phyloP scores from a whole-genome alignment of 106 monocot genomes.

The Cymbidium sinense region DNA sequence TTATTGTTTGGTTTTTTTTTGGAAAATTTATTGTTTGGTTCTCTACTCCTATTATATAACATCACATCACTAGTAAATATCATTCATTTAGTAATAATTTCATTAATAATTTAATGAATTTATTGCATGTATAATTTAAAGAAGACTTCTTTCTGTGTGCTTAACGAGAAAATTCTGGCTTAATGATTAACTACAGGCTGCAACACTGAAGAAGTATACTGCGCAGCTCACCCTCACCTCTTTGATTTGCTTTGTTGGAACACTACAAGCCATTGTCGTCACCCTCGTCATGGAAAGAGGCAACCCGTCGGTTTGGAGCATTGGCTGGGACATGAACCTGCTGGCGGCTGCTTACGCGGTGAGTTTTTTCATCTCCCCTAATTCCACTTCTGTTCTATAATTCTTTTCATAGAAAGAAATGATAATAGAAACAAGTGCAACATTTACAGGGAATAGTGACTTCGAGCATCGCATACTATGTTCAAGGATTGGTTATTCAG shows the following conservation, averaged over 20 bases:
- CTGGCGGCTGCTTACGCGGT: constrained; percentile 81
- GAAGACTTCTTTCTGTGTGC: no score
- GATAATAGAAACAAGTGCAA: no score
- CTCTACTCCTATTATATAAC: no score
- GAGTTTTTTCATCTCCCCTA: constrained; percentile 19
- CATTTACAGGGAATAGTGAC: constrained; percentile 67
- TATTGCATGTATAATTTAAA: no score
- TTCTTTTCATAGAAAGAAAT: background rate
- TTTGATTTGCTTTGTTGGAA: constrained; percentile 68
- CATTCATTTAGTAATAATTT: background rate
- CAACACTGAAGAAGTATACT: constrained; percentile 59
- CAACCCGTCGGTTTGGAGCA: constrained; percentile 41
- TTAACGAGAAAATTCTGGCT: background rate
- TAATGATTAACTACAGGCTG: constrained; percentile 28
- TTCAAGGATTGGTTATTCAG: constrained; percentile 78
- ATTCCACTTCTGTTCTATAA: background rate
- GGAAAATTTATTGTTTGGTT: no score
- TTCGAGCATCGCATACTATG: constrained; percentile 88
- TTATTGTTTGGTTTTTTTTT: no score
- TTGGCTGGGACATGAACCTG: constrained; percentile 86
- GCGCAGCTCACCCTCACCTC: constrained; percentile 76
- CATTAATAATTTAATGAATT: background rate
- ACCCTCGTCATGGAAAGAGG: constrained; percentile 62
- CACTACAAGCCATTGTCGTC: constrained; percentile 69
- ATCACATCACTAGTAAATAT: no score